These are phyloP conservation scores for Deinandra increscens DNA, from an alignment of 129 eudicot genomes.

Conservation along the genomic window DNA sequence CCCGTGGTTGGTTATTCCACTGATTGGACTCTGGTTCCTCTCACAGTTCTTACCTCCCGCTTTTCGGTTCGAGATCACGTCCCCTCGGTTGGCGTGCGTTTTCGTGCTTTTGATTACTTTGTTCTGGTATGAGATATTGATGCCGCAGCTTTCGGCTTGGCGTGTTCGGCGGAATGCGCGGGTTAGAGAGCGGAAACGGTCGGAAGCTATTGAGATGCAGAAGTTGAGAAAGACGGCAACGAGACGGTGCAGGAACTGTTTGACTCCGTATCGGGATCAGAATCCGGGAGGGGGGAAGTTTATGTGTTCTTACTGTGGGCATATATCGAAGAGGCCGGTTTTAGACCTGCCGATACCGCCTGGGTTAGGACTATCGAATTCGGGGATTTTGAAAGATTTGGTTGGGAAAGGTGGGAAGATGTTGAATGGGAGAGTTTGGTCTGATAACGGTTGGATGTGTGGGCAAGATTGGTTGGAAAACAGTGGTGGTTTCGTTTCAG, in stretches of 20 bases:
- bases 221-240: conserved; percentile 81
- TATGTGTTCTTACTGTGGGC: conserved; percentile 91
- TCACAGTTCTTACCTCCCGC: conserved; percentile 93
- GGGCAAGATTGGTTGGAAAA: conserved; percentile 84
- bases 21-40: conserved; percentile 81
- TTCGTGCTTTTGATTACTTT: conserved; percentile 73
- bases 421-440: conserved; percentile 73
- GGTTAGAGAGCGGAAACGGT: conserved; percentile 76
- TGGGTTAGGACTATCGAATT: conserved; percentile 54
- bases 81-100: conserved; percentile 84
- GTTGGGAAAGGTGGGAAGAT: conserved; percentile 81
- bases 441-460: conserved; percentile 68
- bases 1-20: conserved; percentile 95
- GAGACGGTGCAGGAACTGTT: conserved; percentile 80
- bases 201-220: conserved; percentile 86
- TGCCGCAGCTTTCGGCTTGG: conserved; percentile 89
- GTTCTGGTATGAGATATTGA: conserved; percentile 88
- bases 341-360: conserved; percentile 67
- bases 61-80: conserved; percentile 80
- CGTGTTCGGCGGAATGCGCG: conserved; percentile 68
- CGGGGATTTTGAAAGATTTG: conserved; percentile 75
- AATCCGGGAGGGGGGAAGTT: conserved; percentile 87
- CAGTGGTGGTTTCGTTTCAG: conserved; percentile 60
- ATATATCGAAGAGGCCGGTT: conserved; percentile 74
- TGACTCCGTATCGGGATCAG: conserved; percentile 82